Base-by-base conservation (phyloP, 768 basidiomycete genomes). In the Botryobasidium botryosum region DNA sequence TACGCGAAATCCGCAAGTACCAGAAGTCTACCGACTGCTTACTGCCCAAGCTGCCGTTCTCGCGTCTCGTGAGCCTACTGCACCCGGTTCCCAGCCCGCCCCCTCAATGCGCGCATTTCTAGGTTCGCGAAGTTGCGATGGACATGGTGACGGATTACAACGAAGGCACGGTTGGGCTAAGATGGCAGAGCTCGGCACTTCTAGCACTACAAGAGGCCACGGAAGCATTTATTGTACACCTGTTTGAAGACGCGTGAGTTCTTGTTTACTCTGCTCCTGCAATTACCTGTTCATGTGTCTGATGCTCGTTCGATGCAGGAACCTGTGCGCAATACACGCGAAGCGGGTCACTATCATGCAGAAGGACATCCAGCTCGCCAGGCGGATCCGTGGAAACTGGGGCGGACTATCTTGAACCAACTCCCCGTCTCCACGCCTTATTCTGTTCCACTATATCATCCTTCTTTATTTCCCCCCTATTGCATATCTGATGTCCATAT, bases 321-420 rank as follows among this genome's bases (percentile, higher is more conserved):
- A 96, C 59, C 66, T 94, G 27, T 99, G 94, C 56, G 91, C 92
- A 5, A 84, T 99, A 52, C 92, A 97, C 56, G 92, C 92, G 13
- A 96, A 92, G 62, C 79, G 92, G 54, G 92, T 97, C 4, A 99
- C 92, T 4, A 79, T 96, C 54, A 96, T 96, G 91, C 87, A 88
- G 45, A 73, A 81, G 42, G 94, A 99, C 55, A 91, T 99, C 47
- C 92, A 96, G 56, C 77, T 99, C 43, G 94, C 94, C 20, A 71
- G 94, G 44, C 74, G 94, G 51, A 88, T 97, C 68, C 75, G 92
- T 40, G 92, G 92, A 3, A 77, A 79, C 37, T 90, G 82, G 79
- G 77, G 77, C 40, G 79, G 79, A 28, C 67, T 82, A 47, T 73
- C n/a, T 18, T 44, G 23, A 42, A 1, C 37, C n/a, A n/a, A n/a